Evolutionary conservation across 2,329 filamentous ascomycete genomes (phyloP).

Genomic region (Grosmannia serpens): DNA sequence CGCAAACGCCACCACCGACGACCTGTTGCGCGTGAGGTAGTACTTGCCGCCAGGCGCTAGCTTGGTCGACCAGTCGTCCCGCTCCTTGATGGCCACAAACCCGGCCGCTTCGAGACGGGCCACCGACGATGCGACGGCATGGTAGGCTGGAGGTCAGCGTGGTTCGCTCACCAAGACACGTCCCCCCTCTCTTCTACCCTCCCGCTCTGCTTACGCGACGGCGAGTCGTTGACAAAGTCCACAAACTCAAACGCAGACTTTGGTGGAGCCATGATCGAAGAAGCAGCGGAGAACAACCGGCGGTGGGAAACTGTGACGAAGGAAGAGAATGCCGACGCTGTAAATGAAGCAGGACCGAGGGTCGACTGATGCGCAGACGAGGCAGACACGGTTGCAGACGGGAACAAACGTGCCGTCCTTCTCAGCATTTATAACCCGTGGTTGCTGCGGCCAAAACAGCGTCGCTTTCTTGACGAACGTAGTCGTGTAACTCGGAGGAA

Average conservation of each 20-base stretch:
- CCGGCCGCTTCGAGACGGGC: constrained; percentile 69
- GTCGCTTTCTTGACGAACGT: background rate
- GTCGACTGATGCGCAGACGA: background rate
- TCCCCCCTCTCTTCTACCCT: background rate
- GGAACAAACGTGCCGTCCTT: background rate
- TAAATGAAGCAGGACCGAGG: background rate
- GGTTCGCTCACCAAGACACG: background rate
- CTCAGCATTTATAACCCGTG: background rate
- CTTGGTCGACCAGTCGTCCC: constrained; percentile 72
- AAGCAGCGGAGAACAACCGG: constrained; percentile 10
- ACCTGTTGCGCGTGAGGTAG: constrained; percentile 87
- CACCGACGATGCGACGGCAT: constrained; percentile 74
- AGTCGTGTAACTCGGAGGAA: too few species aligned
- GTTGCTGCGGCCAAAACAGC: background rate
- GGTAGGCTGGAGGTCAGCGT: constrained; percentile 56
- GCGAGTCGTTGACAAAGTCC: constrained; percentile 87
- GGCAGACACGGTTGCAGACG: background rate
- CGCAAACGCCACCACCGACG: constrained; percentile 85
- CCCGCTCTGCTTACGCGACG: constrained; percentile 56
- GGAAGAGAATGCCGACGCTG: background rate
- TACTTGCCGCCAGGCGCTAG: constrained; percentile 86
- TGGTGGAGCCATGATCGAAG: constrained; percentile 36
- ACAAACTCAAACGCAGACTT: constrained; percentile 69
- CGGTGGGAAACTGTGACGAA: background rate
- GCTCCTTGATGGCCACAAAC: constrained; percentile 81